Evolutionary conservation across 2,329 filamentous ascomycete species (phyloP).

Genomic region (Thermoascus crustaceus): DNA sequence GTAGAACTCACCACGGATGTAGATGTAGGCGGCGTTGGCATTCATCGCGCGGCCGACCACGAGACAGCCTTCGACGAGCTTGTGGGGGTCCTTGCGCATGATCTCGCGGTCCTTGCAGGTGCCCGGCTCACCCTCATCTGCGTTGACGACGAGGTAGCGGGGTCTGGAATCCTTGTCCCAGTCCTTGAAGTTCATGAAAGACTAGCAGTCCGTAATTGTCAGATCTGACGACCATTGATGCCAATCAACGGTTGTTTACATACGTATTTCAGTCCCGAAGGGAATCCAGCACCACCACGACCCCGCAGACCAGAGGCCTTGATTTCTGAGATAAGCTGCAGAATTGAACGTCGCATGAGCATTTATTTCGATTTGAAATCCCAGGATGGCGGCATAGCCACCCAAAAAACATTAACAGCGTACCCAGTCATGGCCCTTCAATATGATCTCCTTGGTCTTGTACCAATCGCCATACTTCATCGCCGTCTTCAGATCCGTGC

Average conservation of each 20-base stretch:
- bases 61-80: slow-evolving; percentile 94
- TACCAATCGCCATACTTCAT: slow-evolving; percentile 99
- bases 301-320: slow-evolving; percentile 94
- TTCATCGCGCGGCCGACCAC: slow-evolving; percentile 98
- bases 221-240: no score
- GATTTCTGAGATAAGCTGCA: slow-evolving; percentile 85
- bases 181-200: slow-evolving; percentile 99
- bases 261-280: slow-evolving; percentile 98
- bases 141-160: slow-evolving; percentile 94
- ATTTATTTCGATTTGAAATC: no score
- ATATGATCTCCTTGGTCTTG: slow-evolving; percentile 96
- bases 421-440: slow-evolving; percentile 94
- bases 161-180: slow-evolving; percentile 98
- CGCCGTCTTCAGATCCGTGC: slow-evolving; percentile 81
- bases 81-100: slow-evolving; percentile 99
- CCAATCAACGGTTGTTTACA: no score
- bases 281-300: slow-evolving; percentile 94
- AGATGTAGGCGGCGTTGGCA: slow-evolving; percentile 96
- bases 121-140: slow-evolving; percentile 95
- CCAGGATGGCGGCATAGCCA: no score
- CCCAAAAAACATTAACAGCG: slow-evolving; percentile 2
- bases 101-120: slow-evolving; percentile 99
- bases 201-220: slow-evolving; percentile 46
- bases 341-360: slow-evolving; percentile 6
- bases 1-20: slow-evolving; percentile 97